phyloP scores from a whole-genome alignment of 306 rosid species.

The Glycine tomentella region DNA sequence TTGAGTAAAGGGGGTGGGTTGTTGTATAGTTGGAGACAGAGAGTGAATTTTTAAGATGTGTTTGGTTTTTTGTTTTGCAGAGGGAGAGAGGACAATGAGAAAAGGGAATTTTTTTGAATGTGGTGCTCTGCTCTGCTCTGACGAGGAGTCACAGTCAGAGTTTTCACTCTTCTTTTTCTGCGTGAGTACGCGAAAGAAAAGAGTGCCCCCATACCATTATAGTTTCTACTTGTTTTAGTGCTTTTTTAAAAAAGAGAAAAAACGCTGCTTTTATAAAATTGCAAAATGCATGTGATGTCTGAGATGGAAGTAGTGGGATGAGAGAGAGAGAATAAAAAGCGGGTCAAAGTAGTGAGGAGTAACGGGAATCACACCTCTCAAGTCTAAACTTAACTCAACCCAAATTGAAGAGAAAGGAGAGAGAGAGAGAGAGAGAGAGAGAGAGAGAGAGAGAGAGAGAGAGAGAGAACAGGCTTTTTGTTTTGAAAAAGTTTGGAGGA shows the following conservation, averaged over 20 bases:
- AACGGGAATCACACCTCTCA: slow-evolving; percentile 38
- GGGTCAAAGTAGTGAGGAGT: slow-evolving; percentile 38
- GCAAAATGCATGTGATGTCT: slow-evolving; percentile 51
- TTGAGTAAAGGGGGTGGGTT: slow-evolving; percentile 37
- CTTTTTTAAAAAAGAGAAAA: neutral
- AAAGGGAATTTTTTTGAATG: slow-evolving; percentile 60
- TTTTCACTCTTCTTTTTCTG: slow-evolving; percentile 43
- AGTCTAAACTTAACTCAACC: slow-evolving; percentile 23
- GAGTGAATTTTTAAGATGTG: slow-evolving; percentile 47
- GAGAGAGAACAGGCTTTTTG: slow-evolving; percentile 24
- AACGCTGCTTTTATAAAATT: slow-evolving; percentile 45
- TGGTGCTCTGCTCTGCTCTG: slow-evolving; percentile 51
- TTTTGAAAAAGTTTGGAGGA: slow-evolving; percentile 33
- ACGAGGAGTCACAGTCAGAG: slow-evolving; percentile 47
- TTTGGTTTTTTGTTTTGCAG: slow-evolving; percentile 31
- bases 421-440: neutral
- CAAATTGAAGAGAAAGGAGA: slow-evolving; percentile 49
- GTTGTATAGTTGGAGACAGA: slow-evolving; percentile 44
- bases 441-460: neutral
- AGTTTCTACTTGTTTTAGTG: neutral
- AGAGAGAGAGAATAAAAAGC: slow-evolving; percentile 42
- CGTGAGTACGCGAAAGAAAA: slow-evolving; percentile 39
- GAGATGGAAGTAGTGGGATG: neutral
- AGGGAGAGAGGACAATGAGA: slow-evolving; percentile 39
- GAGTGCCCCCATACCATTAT: slow-evolving; percentile 29